A percentile compares a stretch with the other conserved stretches of the same genome.
Evolutionary conservation across 441 rosid genomes (phyloP).

Genomic region (Omphalea diandra): DNA sequence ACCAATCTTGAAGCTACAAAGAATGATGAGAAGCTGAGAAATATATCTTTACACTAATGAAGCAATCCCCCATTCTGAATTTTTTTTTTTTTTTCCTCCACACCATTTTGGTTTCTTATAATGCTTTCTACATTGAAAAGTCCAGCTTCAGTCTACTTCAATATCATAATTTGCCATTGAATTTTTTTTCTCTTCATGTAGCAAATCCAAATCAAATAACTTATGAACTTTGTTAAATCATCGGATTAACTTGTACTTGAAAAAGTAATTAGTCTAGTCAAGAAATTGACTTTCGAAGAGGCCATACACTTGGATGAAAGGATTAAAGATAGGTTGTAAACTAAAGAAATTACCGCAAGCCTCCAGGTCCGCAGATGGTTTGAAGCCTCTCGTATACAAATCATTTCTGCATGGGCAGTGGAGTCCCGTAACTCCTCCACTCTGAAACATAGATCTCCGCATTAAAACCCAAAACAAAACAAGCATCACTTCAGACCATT

Average conservation of each 20-base stretch:
- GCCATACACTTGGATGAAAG: not conserved
- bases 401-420: conserved; percentile 98
- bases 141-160: not conserved
- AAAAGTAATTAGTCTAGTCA: not conserved
- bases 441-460: conserved; percentile 44
- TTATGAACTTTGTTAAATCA: not conserved
- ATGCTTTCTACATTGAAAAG: conserved; percentile 6
- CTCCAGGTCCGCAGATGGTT: conserved; percentile 76
- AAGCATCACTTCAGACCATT: conserved; percentile 16
- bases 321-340: conserved; percentile 9
- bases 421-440: conserved; percentile 96
- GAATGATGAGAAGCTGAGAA: not conserved
- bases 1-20: not conserved
- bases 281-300: not conserved
- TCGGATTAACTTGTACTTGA: not conserved
- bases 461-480: conserved; percentile 20
- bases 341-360: conserved; percentile 58
- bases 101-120: not conserved
- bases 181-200: not conserved
- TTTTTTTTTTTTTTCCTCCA: not conserved
- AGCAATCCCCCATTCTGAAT: too few species aligned
- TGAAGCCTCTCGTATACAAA: conserved; percentile 92
- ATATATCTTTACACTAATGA: too few species aligned
- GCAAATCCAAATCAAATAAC: not conserved
- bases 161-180: not conserved